Evolutionary conservation across 2,329 filamentous ascomycete genomes (phyloP), one percentile per base, ranked within the genome.

Genomic region (Xylaria multiplex): DNA sequence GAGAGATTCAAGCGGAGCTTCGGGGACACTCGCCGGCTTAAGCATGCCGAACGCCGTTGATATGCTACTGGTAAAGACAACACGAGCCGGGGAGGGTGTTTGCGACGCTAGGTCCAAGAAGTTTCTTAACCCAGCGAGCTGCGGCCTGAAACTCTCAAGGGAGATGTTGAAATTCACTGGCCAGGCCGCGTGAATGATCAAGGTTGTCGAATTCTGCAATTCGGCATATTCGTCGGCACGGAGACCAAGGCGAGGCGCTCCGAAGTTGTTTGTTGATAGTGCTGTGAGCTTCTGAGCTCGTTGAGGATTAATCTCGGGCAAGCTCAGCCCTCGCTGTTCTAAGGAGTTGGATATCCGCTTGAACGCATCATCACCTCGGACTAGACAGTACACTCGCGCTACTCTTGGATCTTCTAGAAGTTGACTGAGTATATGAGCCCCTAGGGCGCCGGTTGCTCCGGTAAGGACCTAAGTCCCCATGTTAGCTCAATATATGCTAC

Each of bases 161-260:
- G 78, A 77, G 61, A 85, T 77, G 68, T 82, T 82, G 78, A 85
- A 85, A 70, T 85, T 84, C 11, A 85, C 83, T 1, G 81, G 79
- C 83, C 83, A 84, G 1, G 83, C 82, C 42, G 78, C 76, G 74
- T 85, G 82, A 59, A 85, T 79, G 56, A 83, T 76, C 24, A 76
- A 69, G 0, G 81, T 83, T 7, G 81, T 71, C 4, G 77, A 66
- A 42, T 62, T 50, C 2, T 66, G 62, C 3, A 82, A 69, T 9
- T 70, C 59, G n/a, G 66, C 57, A 60, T 77, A 78, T 43, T 71
- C 70, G 1, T 74, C 69, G 4, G 64, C 52, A 3, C 71, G 59
- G 9, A 85, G 76, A 35, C 82, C 82, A 13, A 84, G 77, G 45
- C 76, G 72, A 13, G 76, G 64, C 9, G 75, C 72, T 46, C 75